Percentiles rank a stretch among this genome's conserved stretches.
Evolutionary conservation across 1,284 basidiomycete species (phyloP).

Genomic region (Ceratobasidium sp.): DNA sequence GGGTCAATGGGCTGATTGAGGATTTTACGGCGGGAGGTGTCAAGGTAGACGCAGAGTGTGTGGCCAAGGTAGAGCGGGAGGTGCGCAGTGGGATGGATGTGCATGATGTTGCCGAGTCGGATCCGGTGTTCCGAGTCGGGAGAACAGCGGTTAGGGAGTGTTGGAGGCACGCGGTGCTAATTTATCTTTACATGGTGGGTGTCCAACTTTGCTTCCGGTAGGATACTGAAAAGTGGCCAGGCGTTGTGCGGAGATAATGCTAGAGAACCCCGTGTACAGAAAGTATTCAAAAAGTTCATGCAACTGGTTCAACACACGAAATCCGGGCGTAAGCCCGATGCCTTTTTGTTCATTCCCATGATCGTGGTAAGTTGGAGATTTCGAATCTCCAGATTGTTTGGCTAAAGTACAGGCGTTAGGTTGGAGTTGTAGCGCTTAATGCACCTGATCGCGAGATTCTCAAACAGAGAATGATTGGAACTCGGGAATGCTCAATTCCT

Average conservation of each 20-base stretch:
- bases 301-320: not conserved
- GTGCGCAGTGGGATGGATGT: not conserved
- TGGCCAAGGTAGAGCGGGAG: not conserved
- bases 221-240: not conserved
- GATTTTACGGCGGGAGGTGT: not conserved
- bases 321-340: slow-evolving; percentile 6
- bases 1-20: slow-evolving; percentile 8
- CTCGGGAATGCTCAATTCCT: not conserved
- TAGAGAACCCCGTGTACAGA: not conserved
- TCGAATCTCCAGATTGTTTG: not conserved
- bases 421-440: slow-evolving; percentile 1
- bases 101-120: not conserved
- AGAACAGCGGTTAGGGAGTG: slow-evolving; percentile 6
- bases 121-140: slow-evolving; percentile 2
- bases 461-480: not conserved
- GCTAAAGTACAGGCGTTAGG: not conserved
- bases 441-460: not conserved
- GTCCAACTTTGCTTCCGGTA: not conserved
- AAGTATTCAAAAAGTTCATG: not conserved
- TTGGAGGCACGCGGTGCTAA: slow-evolving; percentile 12
- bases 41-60: not conserved
- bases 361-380: not conserved
- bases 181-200: slow-evolving; percentile 20
- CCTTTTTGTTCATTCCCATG: slow-evolving; percentile 13
- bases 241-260: not conserved